These are phyloP conservation scores for Ophiocordyceps camponoti-floridani DNA, from an alignment of 2,329 filamentous ascomycete genomes.

Conservation along the genomic window DNA sequence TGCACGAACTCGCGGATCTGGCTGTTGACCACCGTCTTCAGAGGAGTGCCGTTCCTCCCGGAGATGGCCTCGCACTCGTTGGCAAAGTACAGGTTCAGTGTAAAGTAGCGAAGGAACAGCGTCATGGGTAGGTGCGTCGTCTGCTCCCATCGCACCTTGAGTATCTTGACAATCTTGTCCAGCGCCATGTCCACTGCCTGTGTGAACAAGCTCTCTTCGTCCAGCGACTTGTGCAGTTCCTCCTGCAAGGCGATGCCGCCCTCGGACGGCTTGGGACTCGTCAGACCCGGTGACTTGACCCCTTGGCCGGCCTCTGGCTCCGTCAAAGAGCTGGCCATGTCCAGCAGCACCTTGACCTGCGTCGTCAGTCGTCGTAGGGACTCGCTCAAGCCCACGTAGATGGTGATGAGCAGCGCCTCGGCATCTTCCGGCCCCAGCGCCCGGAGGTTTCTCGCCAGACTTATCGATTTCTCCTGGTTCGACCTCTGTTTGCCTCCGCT, in stretches of 20 bases:
- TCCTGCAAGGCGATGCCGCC: slow-evolving; percentile 40
- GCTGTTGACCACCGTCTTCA: slow-evolving; percentile 64
- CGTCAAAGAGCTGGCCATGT: slow-evolving; percentile 66
- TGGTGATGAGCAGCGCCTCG: slow-evolving; percentile 61
- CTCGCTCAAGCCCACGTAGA: slow-evolving; percentile 80
- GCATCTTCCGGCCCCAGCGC: slow-evolving; percentile 70
- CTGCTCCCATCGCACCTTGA: slow-evolving; percentile 62
- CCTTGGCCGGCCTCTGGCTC: slow-evolving; percentile 19
- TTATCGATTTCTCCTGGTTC: slow-evolving; percentile 78
- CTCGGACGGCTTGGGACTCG: slow-evolving; percentile 5
- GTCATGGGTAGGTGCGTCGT: slow-evolving; percentile 47
- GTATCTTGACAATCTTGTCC: slow-evolving; percentile 55
- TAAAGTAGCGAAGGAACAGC: slow-evolving; percentile 67
- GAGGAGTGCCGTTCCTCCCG: slow-evolving; percentile 53
- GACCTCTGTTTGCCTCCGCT: slow-evolving; percentile 48
- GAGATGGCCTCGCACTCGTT: slow-evolving; percentile 78
- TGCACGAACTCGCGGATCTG: slow-evolving; percentile 72
- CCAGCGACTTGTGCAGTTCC: slow-evolving; percentile 58
- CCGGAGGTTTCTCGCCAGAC: slow-evolving; percentile 73
- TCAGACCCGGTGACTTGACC: slow-evolving; percentile 21
- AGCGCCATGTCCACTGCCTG: slow-evolving; percentile 70
- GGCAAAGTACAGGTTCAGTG: slow-evolving; percentile 63
- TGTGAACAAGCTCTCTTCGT: slow-evolving; percentile 60
- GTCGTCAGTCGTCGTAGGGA: slow-evolving; percentile 69
- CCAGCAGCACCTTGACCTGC: slow-evolving; percentile 86